Conservation (phyloP, 257 asterid species). For the Eustoma russellianum region DNA sequence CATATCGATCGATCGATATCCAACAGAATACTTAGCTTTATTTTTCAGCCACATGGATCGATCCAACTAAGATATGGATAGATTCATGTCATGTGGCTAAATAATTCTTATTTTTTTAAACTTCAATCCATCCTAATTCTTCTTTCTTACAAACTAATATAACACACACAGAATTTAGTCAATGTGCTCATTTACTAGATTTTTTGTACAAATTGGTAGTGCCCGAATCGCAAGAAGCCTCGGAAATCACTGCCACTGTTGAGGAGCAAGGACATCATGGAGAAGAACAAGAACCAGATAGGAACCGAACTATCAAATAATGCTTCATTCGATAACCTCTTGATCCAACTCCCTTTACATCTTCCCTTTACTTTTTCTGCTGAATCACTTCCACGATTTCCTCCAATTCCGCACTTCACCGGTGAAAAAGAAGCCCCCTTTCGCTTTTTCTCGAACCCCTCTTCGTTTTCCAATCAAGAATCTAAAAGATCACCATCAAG, state of each 20-base stretch:
- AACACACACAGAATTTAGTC: neutral
- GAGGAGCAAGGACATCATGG: constrained; percentile 3
- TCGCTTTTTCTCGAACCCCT: constrained; percentile 10
- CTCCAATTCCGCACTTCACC: constrained; percentile 14
- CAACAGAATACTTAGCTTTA: no score
- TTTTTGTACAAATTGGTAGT: constrained; percentile 33
- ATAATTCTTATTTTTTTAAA: no score
- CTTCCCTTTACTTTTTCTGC: constrained; percentile 22
- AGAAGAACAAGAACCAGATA: constrained; percentile 4
- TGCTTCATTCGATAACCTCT: constrained; percentile 33
- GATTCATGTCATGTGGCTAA: no score
- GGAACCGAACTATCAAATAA: constrained; percentile 7
- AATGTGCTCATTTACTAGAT: constrained; percentile 37
- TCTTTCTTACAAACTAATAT: no score
- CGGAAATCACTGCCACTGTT: constrained; percentile 12
- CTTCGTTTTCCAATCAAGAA: constrained; percentile 15
- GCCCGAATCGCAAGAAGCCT: constrained; percentile 5
- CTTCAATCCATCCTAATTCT: no score
- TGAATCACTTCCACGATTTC: constrained; percentile 24
- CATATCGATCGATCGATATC: no score
- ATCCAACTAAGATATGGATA: no score
- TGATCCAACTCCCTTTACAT: constrained; percentile 20
- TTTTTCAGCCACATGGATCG: no score
- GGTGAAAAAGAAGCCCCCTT: constrained; percentile 10
- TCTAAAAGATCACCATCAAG: constrained; percentile 9